A percentile compares a stretch with the other conserved stretches of the same genome.
Evolutionary conservation across 176 grass and related monocot genomes (phyloP).

Genomic region (Oryza longistaminata): DNA sequence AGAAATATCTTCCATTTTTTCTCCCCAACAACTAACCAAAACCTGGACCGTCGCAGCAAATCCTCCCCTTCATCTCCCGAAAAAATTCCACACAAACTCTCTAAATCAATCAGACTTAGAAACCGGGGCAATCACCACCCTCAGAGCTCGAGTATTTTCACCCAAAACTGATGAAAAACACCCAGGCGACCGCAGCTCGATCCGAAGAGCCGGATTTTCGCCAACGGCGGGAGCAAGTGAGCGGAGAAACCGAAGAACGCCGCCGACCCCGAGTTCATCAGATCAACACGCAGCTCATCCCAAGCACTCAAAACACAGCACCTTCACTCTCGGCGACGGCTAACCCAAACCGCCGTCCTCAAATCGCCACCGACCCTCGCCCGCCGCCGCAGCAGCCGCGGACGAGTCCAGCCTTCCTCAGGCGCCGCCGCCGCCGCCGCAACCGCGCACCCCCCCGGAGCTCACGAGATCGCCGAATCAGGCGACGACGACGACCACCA

Average conservation of each 20-base stretch:
- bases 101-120: not conserved
- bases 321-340: conserved; percentile 13
- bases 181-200: not conserved
- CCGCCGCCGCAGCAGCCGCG: not conserved
- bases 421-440: not conserved
- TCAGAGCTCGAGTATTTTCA: conserved; percentile 23
- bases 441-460: not conserved
- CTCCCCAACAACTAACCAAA: conserved; percentile 52
- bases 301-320: not conserved
- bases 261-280: conserved; percentile 32
- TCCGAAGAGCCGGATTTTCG: not conserved
- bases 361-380: not conserved
- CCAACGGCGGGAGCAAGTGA: not conserved
- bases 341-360: not conserved
- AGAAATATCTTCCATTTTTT: conserved; percentile 5
- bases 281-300: not conserved
- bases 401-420: not conserved
- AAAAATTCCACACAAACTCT: not conserved
- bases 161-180: conserved; percentile 4
- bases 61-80: conserved; percentile 37
- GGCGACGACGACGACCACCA: not conserved
- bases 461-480: conserved; percentile 29
- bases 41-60: conserved; percentile 45
- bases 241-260: conserved; percentile 50
- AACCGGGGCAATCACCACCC: not conserved